Conservation (phyloP, 148 eudicot genomes). For the Amaranthus palmeri region DNA sequence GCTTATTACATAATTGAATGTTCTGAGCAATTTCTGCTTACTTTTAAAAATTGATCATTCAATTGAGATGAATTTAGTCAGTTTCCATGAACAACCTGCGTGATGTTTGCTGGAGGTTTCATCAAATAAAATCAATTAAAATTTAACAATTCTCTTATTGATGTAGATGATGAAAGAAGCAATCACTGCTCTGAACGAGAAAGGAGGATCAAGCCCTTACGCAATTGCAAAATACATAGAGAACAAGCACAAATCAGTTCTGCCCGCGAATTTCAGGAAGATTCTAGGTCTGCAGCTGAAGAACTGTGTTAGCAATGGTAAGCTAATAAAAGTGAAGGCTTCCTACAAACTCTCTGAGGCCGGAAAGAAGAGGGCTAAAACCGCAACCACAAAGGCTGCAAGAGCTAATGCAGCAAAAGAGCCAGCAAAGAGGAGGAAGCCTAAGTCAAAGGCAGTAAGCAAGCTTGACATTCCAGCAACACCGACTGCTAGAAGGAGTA, state of each 20-base stretch:
- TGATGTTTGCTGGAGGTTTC: no score
- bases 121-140: no score
- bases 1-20: no score
- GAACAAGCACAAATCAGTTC: constrained; percentile 53
- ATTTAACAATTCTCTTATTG: background rate
- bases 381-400: constrained; percentile 25
- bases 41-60: no score
- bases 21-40: no score
- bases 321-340: constrained; percentile 64
- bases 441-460: constrained; percentile 32
- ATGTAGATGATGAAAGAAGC: constrained; percentile 81
- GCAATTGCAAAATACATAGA: constrained; percentile 78
- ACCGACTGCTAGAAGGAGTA: constrained; percentile 32
- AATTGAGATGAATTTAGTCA: no score
- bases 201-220: constrained; percentile 65
- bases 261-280: constrained; percentile 66
- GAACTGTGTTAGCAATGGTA: constrained; percentile 58
- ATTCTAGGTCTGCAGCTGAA: constrained; percentile 63
- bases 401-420: constrained; percentile 32
- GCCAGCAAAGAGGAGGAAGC: constrained; percentile 27
- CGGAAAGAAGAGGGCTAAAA: constrained; percentile 27
- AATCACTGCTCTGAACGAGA: constrained; percentile 50
- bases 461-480: constrained; percentile 16
- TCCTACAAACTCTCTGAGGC: constrained; percentile 59
- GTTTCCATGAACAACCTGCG: no score